phyloP scores from a whole-genome alignment of 2,329 filamentous ascomycete genomes.

The Trichoderma cornu-damae region DNA sequence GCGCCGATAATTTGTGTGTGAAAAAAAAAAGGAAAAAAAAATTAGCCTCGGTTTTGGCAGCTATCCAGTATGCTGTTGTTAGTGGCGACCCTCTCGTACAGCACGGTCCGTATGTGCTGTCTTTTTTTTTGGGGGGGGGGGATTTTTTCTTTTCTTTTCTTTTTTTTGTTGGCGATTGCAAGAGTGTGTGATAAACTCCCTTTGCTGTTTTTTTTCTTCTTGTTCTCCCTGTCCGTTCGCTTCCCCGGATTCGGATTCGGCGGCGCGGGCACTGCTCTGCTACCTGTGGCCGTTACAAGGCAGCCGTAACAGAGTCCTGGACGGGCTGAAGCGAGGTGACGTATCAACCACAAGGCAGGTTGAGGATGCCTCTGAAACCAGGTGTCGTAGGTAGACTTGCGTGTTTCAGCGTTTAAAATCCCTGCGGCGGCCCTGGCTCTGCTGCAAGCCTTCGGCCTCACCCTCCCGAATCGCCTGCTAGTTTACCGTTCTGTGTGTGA shows the following conservation, averaged over 20 bases:
- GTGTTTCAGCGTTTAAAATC: not conserved
- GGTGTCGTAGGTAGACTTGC: not conserved
- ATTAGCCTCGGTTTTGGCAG: no score
- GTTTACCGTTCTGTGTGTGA: not conserved
- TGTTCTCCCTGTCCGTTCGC: not conserved
- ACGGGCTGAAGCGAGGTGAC: not conserved
- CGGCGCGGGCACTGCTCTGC: not conserved
- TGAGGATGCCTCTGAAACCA: not conserved
- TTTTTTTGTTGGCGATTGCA: no score
- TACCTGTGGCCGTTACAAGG: not conserved
- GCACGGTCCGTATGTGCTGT: no score
- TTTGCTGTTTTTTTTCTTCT: not conserved
- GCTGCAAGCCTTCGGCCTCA: constrained; percentile 6
- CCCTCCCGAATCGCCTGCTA: not conserved
- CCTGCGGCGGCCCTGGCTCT: no score
- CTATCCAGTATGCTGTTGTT: no score
- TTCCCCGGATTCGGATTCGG: not conserved
- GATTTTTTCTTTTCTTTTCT: no score
- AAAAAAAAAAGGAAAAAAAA: no score
- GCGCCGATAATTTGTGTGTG: no score
- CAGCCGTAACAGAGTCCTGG: not conserved
- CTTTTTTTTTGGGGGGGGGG: no score
- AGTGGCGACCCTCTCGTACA: no score
- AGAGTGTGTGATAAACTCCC: no score
- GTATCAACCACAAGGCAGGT: not conserved